Conservation (phyloP, 306 rosid genomes). For the Glycine soja region DNA sequence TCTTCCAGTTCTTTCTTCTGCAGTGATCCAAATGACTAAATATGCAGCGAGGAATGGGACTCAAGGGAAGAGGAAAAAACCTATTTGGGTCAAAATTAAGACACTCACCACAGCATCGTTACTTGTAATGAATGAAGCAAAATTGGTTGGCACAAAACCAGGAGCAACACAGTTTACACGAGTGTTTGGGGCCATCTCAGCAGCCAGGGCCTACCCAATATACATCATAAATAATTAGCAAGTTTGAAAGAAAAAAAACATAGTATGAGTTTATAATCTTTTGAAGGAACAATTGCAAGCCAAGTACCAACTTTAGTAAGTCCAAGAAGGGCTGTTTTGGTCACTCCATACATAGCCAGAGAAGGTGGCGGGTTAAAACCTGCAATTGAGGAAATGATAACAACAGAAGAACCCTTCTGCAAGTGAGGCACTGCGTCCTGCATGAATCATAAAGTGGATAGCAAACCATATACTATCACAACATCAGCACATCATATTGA, state of each 20-base stretch:
- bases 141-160: slow-evolving; percentile 91
- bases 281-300: slow-evolving; percentile 30
- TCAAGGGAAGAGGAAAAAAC: slow-evolving; percentile 22
- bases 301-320: slow-evolving; percentile 74
- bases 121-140: slow-evolving; percentile 68
- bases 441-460: slow-evolving; percentile 30
- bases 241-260: neutral
- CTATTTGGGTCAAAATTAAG: neutral
- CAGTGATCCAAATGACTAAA: slow-evolving; percentile 31
- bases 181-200: slow-evolving; percentile 81
- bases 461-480: neutral
- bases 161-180: slow-evolving; percentile 98
- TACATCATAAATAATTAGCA: slow-evolving; percentile 45
- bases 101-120: slow-evolving; percentile 60
- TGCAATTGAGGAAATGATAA: slow-evolving; percentile 83
- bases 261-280: neutral
- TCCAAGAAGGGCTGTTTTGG: slow-evolving; percentile 96
- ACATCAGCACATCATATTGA: slow-evolving; percentile 15
- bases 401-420: slow-evolving; percentile 80
- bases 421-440: slow-evolving; percentile 86
- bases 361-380: slow-evolving; percentile 75
- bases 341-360: slow-evolving; percentile 98
- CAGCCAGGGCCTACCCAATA: slow-evolving; percentile 78
- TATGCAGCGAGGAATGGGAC: neutral
- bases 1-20: slow-evolving; percentile 72